Evolutionary conservation across 129 eudicot species (phyloP), one percentile per base, ranked within the genome.

Genomic region (Silybum marianum): DNA sequence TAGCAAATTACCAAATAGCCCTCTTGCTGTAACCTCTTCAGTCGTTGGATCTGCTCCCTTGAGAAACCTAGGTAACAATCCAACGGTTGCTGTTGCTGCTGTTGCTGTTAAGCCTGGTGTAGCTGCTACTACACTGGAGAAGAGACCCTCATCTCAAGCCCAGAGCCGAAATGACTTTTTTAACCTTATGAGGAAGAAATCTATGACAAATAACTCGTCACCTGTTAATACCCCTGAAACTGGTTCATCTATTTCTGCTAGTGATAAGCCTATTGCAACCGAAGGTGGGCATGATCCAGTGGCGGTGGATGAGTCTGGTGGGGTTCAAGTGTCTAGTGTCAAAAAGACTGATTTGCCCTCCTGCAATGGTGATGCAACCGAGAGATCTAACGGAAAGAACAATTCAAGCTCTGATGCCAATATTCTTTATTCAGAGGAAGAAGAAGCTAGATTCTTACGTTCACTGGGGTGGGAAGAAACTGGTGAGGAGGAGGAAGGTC

Each of bases 131-230:
- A 72, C 88, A 76, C 69, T 81, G 81, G 96, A 92, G 81, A 93
- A 90, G 86, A 83, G 88, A 69, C 81, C 93, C 44, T 75, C 90
- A 28, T 87, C 90, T 66, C 98, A 92, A 72, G 90, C 90, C 39
- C 89, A 83, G 81, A 95, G 97, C 84, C 91, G 99, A 38, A 93
- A 86, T 89, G 99, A 95, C 88, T 95, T 95, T 75, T 93, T 95
- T 81, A 91, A 91, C 78, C 87, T 84, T 16, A 78, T 95, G 91
- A 87, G 99, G 88, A 95, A 91, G 88, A 92, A 95, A 82, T 89
- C 97, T 48, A 62, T 86, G 89, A 24, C 83, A 6, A 83, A 76
- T 81, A 46, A 86, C 24, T 58, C 86, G 60, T 21, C 87, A 48
- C 24, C 79, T 8, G 80, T 16, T 8, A 78, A 9, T 16, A 44